A percentile compares a stretch with the other conserved stretches of the same genome.
phyloP scores from a whole-genome alignment of 768 basidiomycete genomes.

The Lactarius hatsudake region DNA sequence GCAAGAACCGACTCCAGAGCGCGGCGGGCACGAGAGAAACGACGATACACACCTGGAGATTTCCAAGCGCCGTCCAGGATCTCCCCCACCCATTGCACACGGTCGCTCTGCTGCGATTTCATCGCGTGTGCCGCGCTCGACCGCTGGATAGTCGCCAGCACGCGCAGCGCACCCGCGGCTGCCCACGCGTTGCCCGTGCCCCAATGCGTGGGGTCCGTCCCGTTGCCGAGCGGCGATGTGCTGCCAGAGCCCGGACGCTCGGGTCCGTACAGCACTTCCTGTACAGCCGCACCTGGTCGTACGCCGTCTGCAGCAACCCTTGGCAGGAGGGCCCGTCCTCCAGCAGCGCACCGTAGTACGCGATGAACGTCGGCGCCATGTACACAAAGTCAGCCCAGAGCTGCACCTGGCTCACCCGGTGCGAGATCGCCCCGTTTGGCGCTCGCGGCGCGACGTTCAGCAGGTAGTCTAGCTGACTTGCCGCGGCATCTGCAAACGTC shows the following conservation, averaged over 20 bases:
- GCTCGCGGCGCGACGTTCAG: constrained; percentile 45
- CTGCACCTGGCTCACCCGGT: constrained; percentile 51
- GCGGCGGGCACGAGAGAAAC: neutral
- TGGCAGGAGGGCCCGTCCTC: constrained; percentile 37
- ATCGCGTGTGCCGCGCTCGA: constrained; percentile 40
- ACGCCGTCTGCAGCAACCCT: constrained; percentile 46
- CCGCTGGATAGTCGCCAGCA: constrained; percentile 51
- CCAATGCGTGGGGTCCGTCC: constrained; percentile 53
- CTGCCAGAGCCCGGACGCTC: constrained; percentile 49
- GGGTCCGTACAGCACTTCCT: constrained; percentile 48
- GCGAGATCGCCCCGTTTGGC: constrained; percentile 56
- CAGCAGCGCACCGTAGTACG: constrained; percentile 56
- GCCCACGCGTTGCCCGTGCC: constrained; percentile 73
- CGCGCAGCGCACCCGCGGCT: constrained; percentile 61
- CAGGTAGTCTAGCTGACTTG: constrained; percentile 49
- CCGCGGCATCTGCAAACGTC: constrained; percentile 42
- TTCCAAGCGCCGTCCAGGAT: constrained; percentile 45
- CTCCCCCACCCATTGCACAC: constrained; percentile 53
- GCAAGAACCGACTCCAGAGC: neutral
- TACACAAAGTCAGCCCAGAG: constrained; percentile 59
- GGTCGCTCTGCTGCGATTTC: constrained; percentile 40
- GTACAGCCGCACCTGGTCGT: constrained; percentile 56
- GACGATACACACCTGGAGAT: constrained; percentile 39
- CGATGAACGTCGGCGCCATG: constrained; percentile 66
- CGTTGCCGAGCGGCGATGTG: constrained; percentile 51